Evolutionary conservation across 805 yeast genomes (phyloP).

Genomic region (Starmerella riodocensis): DNA sequence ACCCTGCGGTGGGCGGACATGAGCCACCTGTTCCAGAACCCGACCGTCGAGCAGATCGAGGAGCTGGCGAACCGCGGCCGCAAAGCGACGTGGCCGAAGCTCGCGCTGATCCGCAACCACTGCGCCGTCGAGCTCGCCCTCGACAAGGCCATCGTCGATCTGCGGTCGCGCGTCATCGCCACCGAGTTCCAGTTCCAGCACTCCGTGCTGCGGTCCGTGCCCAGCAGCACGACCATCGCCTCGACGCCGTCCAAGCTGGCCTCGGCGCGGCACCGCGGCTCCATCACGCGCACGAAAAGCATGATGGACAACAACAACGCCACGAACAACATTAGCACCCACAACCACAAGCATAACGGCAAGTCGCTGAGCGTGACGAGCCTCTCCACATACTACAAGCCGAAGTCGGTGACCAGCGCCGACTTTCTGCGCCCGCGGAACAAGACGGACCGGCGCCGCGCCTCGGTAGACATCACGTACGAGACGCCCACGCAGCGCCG

Average conservation of each 20-base stretch:
- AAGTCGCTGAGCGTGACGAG: neutral
- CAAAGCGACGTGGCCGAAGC: constrained; percentile 84
- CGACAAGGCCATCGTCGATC: constrained; percentile 59
- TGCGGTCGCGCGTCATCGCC: constrained; percentile 34
- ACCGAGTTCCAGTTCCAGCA: neutral
- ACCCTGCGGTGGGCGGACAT: constrained; percentile 48
- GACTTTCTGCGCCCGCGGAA: neutral
- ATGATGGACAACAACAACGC: too few relatives aligned
- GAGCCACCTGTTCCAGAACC: constrained; percentile 57
- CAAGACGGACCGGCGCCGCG: too few relatives aligned
- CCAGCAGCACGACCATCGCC: neutral
- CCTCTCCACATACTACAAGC: neutral
- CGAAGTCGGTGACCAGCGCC: neutral
- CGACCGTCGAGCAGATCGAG: constrained; percentile 60
- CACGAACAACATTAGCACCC: neutral
- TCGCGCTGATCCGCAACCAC: constrained; percentile 74
- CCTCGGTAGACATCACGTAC: neutral
- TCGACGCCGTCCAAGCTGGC: neutral
- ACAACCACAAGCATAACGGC: neutral
- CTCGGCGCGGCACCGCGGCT: too few relatives aligned
- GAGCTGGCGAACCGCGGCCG: constrained; percentile 72
- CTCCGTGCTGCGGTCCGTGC: neutral
- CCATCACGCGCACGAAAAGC: too few relatives aligned
- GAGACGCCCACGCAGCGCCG: neutral
- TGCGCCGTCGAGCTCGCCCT: constrained; percentile 80